Evolutionary conservation across 768 basidiomycete genomes (phyloP), one percentile per base, ranked within the genome.

Genomic region (Panaeolus cyanescens): DNA sequence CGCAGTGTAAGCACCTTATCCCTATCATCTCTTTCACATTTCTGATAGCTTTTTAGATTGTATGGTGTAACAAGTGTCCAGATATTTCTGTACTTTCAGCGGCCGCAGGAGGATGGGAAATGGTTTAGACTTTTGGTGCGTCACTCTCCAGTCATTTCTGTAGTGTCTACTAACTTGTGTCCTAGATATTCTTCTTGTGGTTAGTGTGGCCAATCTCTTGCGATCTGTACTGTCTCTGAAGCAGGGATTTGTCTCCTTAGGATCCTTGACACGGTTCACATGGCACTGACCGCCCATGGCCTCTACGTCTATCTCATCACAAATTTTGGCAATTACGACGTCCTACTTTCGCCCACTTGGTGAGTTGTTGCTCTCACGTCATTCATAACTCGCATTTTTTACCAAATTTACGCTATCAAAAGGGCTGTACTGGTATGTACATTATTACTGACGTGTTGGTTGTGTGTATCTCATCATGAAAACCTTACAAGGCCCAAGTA

Each of bases 41-140:
- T 37, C 32, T 56, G 54, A 36, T 39, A 32, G 5, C 20, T 12
- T 55, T 45, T 37, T 28, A 68, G 67, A 3, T 54, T 68, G 10
- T 68, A 68, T 32, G 67, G 67, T 2, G 61, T 68, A 19, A 68
- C 67, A 5, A 65, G 64, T 22, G 64, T 68, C n/a, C 67, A 68
- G 45, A 68, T 65, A 15, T 67, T 70, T 31, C 31, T 70, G 5
- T 70, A 67, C 36, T 66, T 68, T 25, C 62, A 63, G 54, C 50
- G 60, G 25, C 42, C 59, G 1, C 37, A 39, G 25, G 42, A 56
- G 4, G 67, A 68, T 60, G 59, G 63, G 17, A 54, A 56, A 17
- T 19, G 56, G 13, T 63, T 66, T 39, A 64, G 61, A 59, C 31
- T 37, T n/a, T 39, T 55, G 53, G 67, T 68, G 34, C 32, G 61